Conservation (phyloP, 2,329 filamentous ascomycete genomes). For the Claviceps pazoutovae region DNA sequence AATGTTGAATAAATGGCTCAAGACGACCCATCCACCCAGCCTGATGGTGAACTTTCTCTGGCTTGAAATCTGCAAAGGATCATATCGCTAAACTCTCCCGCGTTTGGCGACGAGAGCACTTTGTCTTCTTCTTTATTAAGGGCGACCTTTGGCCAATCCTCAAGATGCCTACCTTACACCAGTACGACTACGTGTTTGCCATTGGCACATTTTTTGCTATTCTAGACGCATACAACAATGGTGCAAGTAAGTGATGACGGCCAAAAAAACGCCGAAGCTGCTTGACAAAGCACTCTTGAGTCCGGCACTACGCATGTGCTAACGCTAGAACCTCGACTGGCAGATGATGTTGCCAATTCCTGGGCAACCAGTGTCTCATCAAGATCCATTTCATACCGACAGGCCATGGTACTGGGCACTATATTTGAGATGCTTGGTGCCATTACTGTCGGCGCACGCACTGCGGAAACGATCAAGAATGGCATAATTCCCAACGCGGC, state of each 20-base stretch:
- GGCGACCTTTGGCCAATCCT: not conserved
- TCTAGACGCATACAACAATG: slow-evolving; percentile 67
- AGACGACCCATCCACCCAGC: not conserved
- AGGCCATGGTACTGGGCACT: slow-evolving; percentile 50
- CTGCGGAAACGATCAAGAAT: slow-evolving; percentile 65
- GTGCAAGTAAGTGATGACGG: slow-evolving; percentile 46
- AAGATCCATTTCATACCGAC: slow-evolving; percentile 56
- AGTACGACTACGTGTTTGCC: slow-evolving; percentile 47
- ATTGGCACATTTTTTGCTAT: slow-evolving; percentile 65
- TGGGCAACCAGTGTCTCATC: slow-evolving; percentile 71
- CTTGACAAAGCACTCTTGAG: too few species aligned
- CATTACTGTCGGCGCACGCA: slow-evolving; percentile 50
- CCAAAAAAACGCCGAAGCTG: too few species aligned
- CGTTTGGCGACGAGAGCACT: too few species aligned
- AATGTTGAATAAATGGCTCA: not conserved
- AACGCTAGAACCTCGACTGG: not conserved
- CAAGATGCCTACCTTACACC: slow-evolving; percentile 4
- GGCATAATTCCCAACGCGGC: slow-evolving; percentile 48
- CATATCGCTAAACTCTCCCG: too few species aligned
- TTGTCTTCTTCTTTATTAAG: too few species aligned
- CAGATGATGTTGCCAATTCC: slow-evolving; percentile 75
- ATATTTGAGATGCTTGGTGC: slow-evolving; percentile 55
- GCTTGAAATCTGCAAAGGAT: too few species aligned
- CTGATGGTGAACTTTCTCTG: not conserved
- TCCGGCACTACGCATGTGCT: too few species aligned